Base-by-base conservation (phyloP, 1,284 basidiomycete genomes). In the Trichosporon sp. region DNA sequence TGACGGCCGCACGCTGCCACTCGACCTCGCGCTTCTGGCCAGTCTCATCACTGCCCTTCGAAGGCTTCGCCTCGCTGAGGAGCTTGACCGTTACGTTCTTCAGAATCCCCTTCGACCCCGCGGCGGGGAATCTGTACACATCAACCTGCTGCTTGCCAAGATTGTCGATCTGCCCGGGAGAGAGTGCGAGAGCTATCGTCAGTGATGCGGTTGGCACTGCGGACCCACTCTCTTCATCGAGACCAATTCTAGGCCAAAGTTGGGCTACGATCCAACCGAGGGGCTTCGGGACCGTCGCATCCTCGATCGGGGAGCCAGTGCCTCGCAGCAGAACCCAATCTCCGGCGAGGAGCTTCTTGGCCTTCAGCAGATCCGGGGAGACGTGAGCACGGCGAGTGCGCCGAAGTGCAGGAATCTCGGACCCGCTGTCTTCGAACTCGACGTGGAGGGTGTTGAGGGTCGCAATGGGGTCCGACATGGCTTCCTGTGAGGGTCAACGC, bases 1-100 rank as follows among this genome's bases (percentile, higher is more conserved):
- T 85, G 38, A 83, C 73, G n/a, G 83, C 81, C 3, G 81, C 82
- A 62, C 80, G 76, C 62, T 83, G 75, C 78, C 85, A 85, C 60
- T 78, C 80, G 15, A 76, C 71, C 68, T 84, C 78, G 18, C 78
- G 75, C 34, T 76, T 73, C 47, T 77, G 75, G 31, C 69, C 74
- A 0, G 63, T 53, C n/a, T 66, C 66, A 2, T 68, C 63, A 4
- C 9, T 38, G 15, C 25, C 62, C 47, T 65, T 63, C 11, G 31
- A 53, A 0, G 53, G 64, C 1, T 34, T 23, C 27, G 63, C 9
- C n/a, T 31, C 51, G 8, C 27, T 27, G 6, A 65, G 29, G 18
- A 75, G 72, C 58, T 75, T 73, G 32, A 77, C 70, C 0, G 65
- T 74, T 2, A 79, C 65, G 13, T 68, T 65, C 65, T 74, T 74